Evolutionary conservation across 1,284 basidiomycete genomes (phyloP), one percentile per base, ranked within the genome.

Genomic region (Fistulinella cinereoalba): DNA sequence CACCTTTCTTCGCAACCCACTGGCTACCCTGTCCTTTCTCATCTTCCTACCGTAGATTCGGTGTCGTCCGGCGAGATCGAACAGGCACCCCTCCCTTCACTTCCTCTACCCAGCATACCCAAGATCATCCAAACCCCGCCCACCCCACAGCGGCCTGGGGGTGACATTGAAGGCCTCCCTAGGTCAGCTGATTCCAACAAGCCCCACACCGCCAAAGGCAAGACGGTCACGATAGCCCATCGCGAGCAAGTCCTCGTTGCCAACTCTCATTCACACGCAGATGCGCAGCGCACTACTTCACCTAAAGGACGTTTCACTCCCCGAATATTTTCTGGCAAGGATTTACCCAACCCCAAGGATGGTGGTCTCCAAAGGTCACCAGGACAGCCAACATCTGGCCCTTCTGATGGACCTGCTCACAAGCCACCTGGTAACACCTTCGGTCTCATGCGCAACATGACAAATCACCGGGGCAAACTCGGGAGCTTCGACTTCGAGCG

Each of bases 401-500:
- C 49, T 18, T 32, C 47, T 19, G 45, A 53, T 40, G 43, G 31
- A 11, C 46, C 47, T n/a, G 7, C 29, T 19, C 44, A 50, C 31
- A 60, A 52, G 36, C 22, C 37, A 25, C 39, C 46, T 11, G 31
- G 25, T 13, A 50, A 37, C 8, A 23, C 31, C 12, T 23, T 36
- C 31, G 32, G 44, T 21, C 44, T 33, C 27, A 34, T 33, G 15
- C 65, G 65, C 47, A 66, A 61, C 39, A 66, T 65, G 41, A 53
- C 51, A 13, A 66, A 24, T 34, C 64, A 65, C 32, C 73, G 54
- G 66, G 77, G 57, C 48, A 70, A 74, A 56, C 79, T 84, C 54
- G 83, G 82, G 6, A 84, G 79, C 56, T 88, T 87, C 60, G 85
- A 88, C 57, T 87, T 88, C 54, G 85, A 88, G 64, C 70, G 80